Evolutionary conservation across 169 alveolate genomes (phyloP), one percentile per base, ranked within the genome.

Genomic region (Cryptosporidium sp.): DNA sequence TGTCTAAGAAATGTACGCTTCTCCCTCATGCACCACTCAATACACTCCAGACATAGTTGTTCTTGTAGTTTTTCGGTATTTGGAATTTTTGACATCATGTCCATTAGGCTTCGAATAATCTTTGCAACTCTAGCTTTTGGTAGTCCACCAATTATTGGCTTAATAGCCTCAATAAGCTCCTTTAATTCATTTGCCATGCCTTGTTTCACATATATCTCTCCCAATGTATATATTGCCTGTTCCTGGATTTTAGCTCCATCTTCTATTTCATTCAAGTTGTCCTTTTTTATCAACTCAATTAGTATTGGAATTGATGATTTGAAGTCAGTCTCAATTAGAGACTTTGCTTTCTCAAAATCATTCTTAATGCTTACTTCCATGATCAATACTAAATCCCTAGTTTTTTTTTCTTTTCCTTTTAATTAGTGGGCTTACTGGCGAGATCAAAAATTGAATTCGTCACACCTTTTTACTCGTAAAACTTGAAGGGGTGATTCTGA

Each of bases 1-100:
- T 96, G 97, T 87, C 97, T 96, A 84, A 98, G 92, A 92, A 97
- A 97, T 51, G 98, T 96, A 71, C 98, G 94, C 85, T 95, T 96
- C 92, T 97, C 97, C 74, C 94, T 93, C 43, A 93, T 94, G 71
- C 99, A 97, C 98, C 98, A 97, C 31, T 94, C 93, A n/a, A 97
- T 95, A 71, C 97, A 96, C 61, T 95, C 96, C 59, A 96, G 91
- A 85, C 98, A 97, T 41, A 97, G 92, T 55, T 95, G 95, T 71
- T 94, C 93, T 87, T 93, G 95, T 59, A 94, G 62, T n/a, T 85
- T 93, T 68, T 86, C 91, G 10, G 92, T 69, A 68, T 92, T 91
- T 48, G 95, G 96, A 21, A 94, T 86, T 23, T 86, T 87, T 6
- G 96, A 91, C 35, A 93, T 85, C 48, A 69, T 86, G 37, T 92